Evolutionary conservation across 805 yeast genomes (phyloP).

Genomic region (Nakazawaea holstii): DNA sequence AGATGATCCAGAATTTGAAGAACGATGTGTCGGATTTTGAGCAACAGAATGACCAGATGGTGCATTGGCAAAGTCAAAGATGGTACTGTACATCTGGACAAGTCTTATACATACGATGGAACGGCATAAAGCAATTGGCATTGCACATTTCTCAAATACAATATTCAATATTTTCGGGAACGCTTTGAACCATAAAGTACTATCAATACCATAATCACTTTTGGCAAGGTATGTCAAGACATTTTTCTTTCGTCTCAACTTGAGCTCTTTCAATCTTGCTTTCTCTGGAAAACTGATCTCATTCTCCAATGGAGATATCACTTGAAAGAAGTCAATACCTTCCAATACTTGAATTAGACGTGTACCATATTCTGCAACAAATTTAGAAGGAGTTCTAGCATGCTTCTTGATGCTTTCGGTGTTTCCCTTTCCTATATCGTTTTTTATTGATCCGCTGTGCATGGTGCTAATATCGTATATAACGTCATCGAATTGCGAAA

Average conservation of each 20-base stretch:
- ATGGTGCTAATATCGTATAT: conserved; percentile 42
- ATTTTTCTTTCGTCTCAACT: conserved; percentile 51
- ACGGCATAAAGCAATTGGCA: conserved; percentile 89
- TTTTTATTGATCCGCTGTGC: conserved; percentile 3
- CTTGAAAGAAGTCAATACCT: conserved; percentile 56
- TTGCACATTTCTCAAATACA: conserved; percentile 78
- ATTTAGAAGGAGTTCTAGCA: conserved; percentile 58
- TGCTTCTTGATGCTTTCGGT: conserved; percentile 24
- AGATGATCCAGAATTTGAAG: neutral
- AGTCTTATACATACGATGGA: conserved; percentile 84
- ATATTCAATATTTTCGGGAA: conserved; percentile 71
- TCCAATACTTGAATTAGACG: conserved; percentile 75
- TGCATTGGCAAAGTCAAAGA: conserved; percentile 50
- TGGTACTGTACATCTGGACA: conserved; percentile 76
- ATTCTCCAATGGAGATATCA: conserved; percentile 48
- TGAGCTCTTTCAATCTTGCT: conserved; percentile 60
- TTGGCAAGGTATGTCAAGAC: conserved; percentile 77
- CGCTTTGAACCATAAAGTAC: conserved; percentile 91
- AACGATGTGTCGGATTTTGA: neutral
- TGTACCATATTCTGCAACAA: conserved; percentile 75
- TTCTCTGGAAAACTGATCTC: conserved; percentile 72
- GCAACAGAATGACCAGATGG: conserved; percentile 15
- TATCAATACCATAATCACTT: conserved; percentile 90
- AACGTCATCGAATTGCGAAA: conserved; percentile 85
- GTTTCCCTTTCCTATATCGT: neutral